These are phyloP conservation scores for Xylariaceae sp. DNA, from an alignment of 2,329 filamentous ascomycete species.

Conservation along the genomic window DNA sequence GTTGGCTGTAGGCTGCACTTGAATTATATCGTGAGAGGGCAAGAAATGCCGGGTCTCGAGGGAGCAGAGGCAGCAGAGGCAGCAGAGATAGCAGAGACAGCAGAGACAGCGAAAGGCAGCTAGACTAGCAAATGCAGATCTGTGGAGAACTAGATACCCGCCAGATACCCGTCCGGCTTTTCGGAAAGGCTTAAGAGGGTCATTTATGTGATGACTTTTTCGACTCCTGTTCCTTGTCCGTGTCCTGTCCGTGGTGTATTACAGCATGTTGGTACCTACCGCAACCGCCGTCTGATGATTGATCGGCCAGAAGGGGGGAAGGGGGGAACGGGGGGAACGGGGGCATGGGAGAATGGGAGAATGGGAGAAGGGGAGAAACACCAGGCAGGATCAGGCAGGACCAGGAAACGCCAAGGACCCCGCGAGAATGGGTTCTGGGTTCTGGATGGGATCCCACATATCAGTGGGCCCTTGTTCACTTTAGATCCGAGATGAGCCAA, in stretches of 20 bases:
- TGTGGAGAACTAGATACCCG: neutral
- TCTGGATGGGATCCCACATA: neutral
- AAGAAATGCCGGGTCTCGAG: too few relatives aligned
- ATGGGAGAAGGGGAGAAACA: too few relatives aligned
- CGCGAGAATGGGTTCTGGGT: neutral
- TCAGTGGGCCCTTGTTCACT: neutral
- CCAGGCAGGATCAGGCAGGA: neutral
- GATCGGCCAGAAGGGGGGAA: conserved; percentile 7
- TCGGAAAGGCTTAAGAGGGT: conserved; percentile 4
- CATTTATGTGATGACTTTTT: neutral
- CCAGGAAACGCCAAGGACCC: neutral
- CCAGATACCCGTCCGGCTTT: neutral
- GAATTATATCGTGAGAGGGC: too few relatives aligned
- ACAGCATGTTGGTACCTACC: neutral
- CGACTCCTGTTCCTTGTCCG: conserved; percentile 2
- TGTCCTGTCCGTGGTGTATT: neutral
- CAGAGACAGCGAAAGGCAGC: neutral
- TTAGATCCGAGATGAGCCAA: neutral
- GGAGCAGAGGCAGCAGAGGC: too few relatives aligned
- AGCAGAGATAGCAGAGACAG: neutral
- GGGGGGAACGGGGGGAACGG: too few relatives aligned
- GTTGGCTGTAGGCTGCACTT: too few relatives aligned
- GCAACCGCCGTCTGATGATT: neutral
- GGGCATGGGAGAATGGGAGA: too few relatives aligned
- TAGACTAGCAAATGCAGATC: neutral